Conservation (phyloP, 176 grass and related monocot species). For the Triticum urartu region DNA sequence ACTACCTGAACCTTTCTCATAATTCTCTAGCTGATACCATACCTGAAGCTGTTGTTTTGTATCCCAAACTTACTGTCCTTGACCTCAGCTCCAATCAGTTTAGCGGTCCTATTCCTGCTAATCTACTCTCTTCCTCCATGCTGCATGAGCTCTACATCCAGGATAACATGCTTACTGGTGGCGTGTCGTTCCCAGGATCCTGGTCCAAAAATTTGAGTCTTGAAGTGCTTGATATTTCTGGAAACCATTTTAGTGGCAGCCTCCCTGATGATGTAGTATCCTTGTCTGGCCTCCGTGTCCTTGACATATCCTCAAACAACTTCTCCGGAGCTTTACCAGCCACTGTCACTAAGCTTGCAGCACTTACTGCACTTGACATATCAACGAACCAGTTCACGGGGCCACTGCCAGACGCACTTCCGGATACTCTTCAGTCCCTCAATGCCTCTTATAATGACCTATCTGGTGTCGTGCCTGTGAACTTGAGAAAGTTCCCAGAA, state of each 20-base stretch:
- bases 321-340: conserved; percentile 73
- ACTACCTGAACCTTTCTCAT: conserved; percentile 84
- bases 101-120: conserved; percentile 50
- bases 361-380: conserved; percentile 72
- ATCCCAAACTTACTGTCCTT: conserved; percentile 83
- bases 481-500: conserved; percentile 89
- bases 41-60: conserved; percentile 70
- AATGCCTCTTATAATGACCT: conserved; percentile 93
- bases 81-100: conserved; percentile 89
- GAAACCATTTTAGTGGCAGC: conserved; percentile 75
- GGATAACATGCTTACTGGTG: conserved; percentile 71
- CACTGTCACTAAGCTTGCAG: conserved; percentile 58
- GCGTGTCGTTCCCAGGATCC: conserved; percentile 55
- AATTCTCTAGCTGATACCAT: conserved; percentile 62
- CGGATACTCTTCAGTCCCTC: conserved; percentile 63
- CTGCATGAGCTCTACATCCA: conserved; percentile 77
- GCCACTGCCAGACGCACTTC: conserved; percentile 63
- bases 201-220: conserved; percentile 64
- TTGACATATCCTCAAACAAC: conserved; percentile 86
- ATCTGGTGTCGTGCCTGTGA: conserved; percentile 84
- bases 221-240: conserved; percentile 74
- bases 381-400: conserved; percentile 81
- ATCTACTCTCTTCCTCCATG: conserved; percentile 69
- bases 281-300: conserved; percentile 64
- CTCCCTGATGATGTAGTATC: conserved; percentile 73